Evolutionary conservation across 305 asterid genomes (phyloP), one percentile per base, ranked within the genome.

Genomic region (Fraxinus baroniana): DNA sequence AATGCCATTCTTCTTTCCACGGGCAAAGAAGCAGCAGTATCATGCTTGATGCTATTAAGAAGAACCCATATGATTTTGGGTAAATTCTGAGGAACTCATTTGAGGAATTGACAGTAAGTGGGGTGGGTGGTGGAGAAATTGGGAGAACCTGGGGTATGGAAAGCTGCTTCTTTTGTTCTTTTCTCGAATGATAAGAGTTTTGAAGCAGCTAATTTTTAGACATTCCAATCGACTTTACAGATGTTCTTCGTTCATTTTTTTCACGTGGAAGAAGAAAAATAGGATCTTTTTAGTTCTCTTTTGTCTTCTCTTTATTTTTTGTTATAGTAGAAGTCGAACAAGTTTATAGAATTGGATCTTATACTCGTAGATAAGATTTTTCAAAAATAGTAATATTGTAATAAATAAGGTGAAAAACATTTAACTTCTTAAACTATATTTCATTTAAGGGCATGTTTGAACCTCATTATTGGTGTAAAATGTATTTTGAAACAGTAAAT

Each of bases 1-100:
- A 77, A 66, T 72, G 86, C 32, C 92, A 87, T 89, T 87, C 12
- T 79, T 74, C 18, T 70, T 83, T 52, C 20, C 85, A 77, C 79
- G 57, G 73, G 80, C 80, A 78, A 64, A 28, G 44, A 72, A 41
- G 80, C 74, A 74, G 81, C 24, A 39, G 44, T 18, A 66, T 9
- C 20, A 32, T 70, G 75, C 36, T 70, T 70, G 75, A 28, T 10
- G 17, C 70, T 49, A 73, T 76, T 28, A 78, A 33, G 41, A 24
- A 80, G 73, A 76, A 2, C 72, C 81, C 81, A 72, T 78, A 77
- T 85, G 79, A 44, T 20, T 79, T 33, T 71, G 57, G 81, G 71
- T 33, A 22, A 20, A 39, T 37, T 41, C 35, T 46, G 15, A 52
- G 12, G 32, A 70, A 30, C 75, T 18, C 39, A 70, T 12, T 30